Evolutionary conservation across 495 filamentous ascomycete species (phyloP).

Genomic region (Aspergillus haitiensis): DNA sequence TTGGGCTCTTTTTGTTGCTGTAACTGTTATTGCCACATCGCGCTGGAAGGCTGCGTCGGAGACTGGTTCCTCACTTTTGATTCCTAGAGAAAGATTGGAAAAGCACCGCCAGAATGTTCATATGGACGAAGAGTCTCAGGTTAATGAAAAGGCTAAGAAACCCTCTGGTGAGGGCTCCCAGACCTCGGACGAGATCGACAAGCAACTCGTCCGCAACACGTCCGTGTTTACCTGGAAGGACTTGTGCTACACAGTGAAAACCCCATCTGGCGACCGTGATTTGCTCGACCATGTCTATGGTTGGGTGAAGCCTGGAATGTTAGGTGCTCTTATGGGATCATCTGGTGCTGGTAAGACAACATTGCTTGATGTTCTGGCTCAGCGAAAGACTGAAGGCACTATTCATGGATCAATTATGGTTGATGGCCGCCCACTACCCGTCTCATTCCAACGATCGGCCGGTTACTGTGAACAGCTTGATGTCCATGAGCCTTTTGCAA

Average conservation of each 20-base stretch:
- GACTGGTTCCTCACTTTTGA: conserved; percentile 35
- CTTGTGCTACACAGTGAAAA: conserved; percentile 54
- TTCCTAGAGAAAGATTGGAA: conserved; percentile 41
- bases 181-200: conserved; percentile 20
- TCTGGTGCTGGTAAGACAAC: conserved; percentile 68
- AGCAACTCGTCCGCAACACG: conserved; percentile 49
- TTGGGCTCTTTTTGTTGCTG: conserved; percentile 43
- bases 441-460: conserved; percentile 73
- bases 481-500: conserved; percentile 57
- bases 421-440: conserved; percentile 72
- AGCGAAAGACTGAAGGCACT: conserved; percentile 82
- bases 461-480: conserved; percentile 65
- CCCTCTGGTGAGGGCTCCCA: conserved; percentile 15
- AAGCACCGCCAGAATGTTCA: conserved; percentile 22
- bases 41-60: conserved; percentile 41
- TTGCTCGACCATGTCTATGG: conserved; percentile 79
- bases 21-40: conserved; percentile 42
- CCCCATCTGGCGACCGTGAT: conserved; percentile 39
- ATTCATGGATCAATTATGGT: conserved; percentile 85
- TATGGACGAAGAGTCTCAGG: conserved; percentile 39
- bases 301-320: conserved; percentile 84
- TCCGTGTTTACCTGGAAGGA: conserved; percentile 64
- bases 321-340: conserved; percentile 72
- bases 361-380: conserved; percentile 53
- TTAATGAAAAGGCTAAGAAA: conserved; percentile 25